Evolutionary conservation across 2,329 filamentous ascomycete genomes (phyloP).

Genomic region (Claviceps purpurea): DNA sequence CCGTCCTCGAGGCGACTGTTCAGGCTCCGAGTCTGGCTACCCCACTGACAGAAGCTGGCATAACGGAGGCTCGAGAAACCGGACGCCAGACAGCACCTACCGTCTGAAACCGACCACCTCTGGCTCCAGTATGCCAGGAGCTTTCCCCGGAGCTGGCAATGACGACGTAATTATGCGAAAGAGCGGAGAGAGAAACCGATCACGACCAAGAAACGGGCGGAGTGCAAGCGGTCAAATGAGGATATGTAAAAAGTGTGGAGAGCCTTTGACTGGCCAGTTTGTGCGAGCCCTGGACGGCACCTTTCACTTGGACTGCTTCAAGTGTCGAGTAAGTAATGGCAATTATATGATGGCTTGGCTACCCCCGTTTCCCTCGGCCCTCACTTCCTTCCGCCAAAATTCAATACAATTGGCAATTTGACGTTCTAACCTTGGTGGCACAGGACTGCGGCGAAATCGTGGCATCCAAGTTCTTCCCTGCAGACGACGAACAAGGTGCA

Average conservation of each 20-base stretch:
- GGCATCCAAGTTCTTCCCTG: slow-evolving; percentile 96
- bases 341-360: background rate
- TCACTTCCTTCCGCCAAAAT: too few species aligned
- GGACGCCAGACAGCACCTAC: slow-evolving; percentile 24
- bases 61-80: slow-evolving; percentile 18
- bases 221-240: slow-evolving; percentile 47
- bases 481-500: slow-evolving; percentile 75
- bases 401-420: too few species aligned
- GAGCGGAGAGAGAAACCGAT: slow-evolving; percentile 45
- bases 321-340: slow-evolving; percentile 60
- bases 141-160: slow-evolving; percentile 17
- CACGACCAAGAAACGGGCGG: slow-evolving; percentile 38
- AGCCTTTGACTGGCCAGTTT: slow-evolving; percentile 84
- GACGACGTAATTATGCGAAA: slow-evolving; percentile 31
- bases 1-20: slow-evolving; percentile 18
- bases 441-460: slow-evolving; percentile 96
- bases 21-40: slow-evolving; percentile 18
- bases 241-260: slow-evolving; percentile 75
- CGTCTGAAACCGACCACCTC: slow-evolving; percentile 22
- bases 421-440: slow-evolving; percentile 5
- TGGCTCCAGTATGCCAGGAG: slow-evolving; percentile 19
- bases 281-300: slow-evolving; percentile 87
- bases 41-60: slow-evolving; percentile 23
- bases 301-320: slow-evolving; percentile 96
- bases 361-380: background rate